Evolutionary conservation across 73 alveolate genomes (phyloP).

Genomic region (Uronychia setigera): DNA sequence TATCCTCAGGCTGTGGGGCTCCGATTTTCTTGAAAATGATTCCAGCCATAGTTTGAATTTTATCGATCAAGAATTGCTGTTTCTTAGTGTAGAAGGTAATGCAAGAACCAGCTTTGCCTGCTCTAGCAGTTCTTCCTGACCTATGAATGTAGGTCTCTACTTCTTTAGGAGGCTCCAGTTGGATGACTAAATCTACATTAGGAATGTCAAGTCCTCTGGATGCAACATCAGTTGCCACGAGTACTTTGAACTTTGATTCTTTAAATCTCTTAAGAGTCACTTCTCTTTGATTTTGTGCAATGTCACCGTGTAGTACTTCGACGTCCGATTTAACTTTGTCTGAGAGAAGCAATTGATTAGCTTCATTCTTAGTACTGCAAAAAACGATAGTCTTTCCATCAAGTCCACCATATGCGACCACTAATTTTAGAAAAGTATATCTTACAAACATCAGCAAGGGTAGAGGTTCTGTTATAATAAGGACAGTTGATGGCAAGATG

Average conservation of each 20-base stretch:
- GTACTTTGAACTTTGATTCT: slow-evolving; percentile 87
- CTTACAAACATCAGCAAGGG: slow-evolving; percentile 72
- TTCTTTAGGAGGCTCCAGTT: slow-evolving; percentile 97
- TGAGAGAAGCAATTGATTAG: slow-evolving; percentile 77
- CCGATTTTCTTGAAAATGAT: slow-evolving; percentile 61
- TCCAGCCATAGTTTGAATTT: slow-evolving; percentile 62
- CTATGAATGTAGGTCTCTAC: slow-evolving; percentile 97
- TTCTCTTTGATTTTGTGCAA: slow-evolving; percentile 91
- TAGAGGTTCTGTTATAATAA: slow-evolving; percentile 71
- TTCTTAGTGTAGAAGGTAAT: slow-evolving; percentile 88
- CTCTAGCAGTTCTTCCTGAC: slow-evolving; percentile 98
- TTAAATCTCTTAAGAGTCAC: slow-evolving; percentile 93
- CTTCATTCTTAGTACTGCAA: slow-evolving; percentile 83
- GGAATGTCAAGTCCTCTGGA: slow-evolving; percentile 99
- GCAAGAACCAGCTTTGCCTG: slow-evolving; percentile 96
- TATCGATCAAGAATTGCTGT: slow-evolving; percentile 77
- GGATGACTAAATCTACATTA: slow-evolving; percentile 93
- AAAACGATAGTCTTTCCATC: slow-evolving; percentile 87
- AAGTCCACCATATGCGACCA: slow-evolving; percentile 81
- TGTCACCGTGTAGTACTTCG: slow-evolving; percentile 93
- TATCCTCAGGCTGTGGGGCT: slow-evolving; percentile 63
- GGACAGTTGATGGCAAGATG: slow-evolving; percentile 87
- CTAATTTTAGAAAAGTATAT: not conserved
- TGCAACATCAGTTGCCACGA: slow-evolving; percentile 99
- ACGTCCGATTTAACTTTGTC: slow-evolving; percentile 85